Conservation (phyloP, 176 grass and related monocot genomes). For the Raddia distichophylla region DNA sequence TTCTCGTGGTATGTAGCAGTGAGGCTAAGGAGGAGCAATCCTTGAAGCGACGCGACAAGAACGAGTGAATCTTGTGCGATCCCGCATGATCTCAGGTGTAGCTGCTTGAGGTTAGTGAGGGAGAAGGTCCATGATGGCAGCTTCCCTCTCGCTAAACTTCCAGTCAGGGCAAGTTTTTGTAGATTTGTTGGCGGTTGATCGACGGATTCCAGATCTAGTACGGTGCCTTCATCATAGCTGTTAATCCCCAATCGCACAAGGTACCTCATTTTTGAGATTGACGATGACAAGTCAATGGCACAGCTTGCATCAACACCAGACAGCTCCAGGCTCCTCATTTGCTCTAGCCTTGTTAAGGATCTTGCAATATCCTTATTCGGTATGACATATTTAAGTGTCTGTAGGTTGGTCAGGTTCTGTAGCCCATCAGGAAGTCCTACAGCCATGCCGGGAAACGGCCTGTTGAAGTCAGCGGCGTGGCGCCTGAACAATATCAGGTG, state of each 20-base stretch:
- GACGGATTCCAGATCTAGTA: conserved; percentile 23
- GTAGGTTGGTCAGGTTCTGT: conserved; percentile 19
- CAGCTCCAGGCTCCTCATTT: conserved; percentile 40
- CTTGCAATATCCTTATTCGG: not conserved
- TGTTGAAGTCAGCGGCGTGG: not conserved
- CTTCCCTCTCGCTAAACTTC: conserved; percentile 22
- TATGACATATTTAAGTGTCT: conserved; percentile 40
- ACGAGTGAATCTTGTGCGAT: conserved; percentile 23
- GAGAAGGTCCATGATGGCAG: conserved; percentile 19
- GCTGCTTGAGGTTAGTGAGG: conserved; percentile 17
- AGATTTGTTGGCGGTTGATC: conserved; percentile 16
- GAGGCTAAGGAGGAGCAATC: conserved; percentile 32
- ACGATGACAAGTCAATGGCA: not conserved
- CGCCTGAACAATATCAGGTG: conserved; percentile 39
- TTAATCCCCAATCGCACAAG: conserved; percentile 27
- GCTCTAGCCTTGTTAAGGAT: conserved; percentile 21
- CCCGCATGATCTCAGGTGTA: not conserved
- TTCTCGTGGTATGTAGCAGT: not conserved
- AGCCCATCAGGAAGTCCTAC: not conserved
- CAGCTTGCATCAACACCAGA: not conserved
- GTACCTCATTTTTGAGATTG: conserved; percentile 31
- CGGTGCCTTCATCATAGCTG: not conserved
- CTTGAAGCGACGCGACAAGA: conserved; percentile 12
- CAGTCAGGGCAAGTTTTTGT: conserved; percentile 8
- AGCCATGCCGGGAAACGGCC: not conserved